These are phyloP conservation scores for Cornus kousa DNA, from an alignment of 148 eudicot species.

Conservation along the genomic window DNA sequence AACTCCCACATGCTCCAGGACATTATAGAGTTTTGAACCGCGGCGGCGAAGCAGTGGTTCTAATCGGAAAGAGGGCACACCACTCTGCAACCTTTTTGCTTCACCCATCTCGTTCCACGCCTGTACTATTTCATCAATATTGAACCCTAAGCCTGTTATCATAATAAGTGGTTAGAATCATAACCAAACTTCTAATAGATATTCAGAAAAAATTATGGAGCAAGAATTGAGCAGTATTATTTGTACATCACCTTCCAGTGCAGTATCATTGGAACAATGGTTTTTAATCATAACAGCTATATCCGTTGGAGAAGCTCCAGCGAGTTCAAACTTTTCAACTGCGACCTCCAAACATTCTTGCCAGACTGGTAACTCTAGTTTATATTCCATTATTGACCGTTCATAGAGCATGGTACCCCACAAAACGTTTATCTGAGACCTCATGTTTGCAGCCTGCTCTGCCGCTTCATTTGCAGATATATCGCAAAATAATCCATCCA, in stretches of 20 bases:
- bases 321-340: conserved; percentile 79
- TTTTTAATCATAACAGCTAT: conserved; percentile 94
- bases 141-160: conserved; percentile 75
- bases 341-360: conserved; percentile 91
- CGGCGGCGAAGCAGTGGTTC: conserved; percentile 86
- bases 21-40: conserved; percentile 72
- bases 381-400: conserved; percentile 87
- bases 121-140: conserved; percentile 92
- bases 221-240: background rate
- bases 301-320: conserved; percentile 92
- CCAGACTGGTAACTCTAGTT: conserved; percentile 84
- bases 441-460: conserved; percentile 54
- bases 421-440: conserved; percentile 70
- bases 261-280: conserved; percentile 79
- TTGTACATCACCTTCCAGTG: conserved; percentile 56
- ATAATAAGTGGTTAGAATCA: conserved; percentile 19
- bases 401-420: conserved; percentile 96
- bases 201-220: background rate
- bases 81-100: conserved; percentile 72
- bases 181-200: background rate
- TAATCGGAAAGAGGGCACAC: conserved; percentile 66
- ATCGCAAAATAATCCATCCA: conserved; percentile 42
- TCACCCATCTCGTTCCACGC: conserved; percentile 99
- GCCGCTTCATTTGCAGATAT: conserved; percentile 49
- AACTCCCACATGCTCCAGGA: conserved; percentile 62